A percentile compares a stretch with the other conserved stretches of the same genome.
Evolutionary conservation across 371 early-diverging fungal species (phyloP).

Genomic region (Lichtheimia corymbifera): DNA sequence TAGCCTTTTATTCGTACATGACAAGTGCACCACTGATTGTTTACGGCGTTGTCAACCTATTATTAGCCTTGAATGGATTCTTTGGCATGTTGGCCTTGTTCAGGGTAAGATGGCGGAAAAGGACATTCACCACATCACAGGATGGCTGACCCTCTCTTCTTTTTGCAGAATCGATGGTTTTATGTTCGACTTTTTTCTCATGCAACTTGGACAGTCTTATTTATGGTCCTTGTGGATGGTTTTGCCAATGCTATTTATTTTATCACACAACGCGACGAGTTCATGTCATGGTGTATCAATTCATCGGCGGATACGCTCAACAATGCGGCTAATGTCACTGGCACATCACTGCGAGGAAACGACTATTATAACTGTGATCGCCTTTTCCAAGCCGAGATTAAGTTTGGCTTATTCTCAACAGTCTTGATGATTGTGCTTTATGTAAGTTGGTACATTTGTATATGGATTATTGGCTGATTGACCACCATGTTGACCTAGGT

Average conservation of each 20-base stretch:
- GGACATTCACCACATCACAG: slow-evolving; percentile 9
- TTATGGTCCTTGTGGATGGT: slow-evolving; percentile 28
- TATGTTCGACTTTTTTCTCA: slow-evolving; percentile 19
- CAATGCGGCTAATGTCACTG: slow-evolving; percentile 3
- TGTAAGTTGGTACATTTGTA: slow-evolving; percentile 24
- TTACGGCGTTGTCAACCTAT: slow-evolving; percentile 43
- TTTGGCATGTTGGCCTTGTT: slow-evolving; percentile 32
- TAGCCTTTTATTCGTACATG: slow-evolving; percentile 47
- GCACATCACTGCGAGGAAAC: background rate
- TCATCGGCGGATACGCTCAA: slow-evolving; percentile 14
- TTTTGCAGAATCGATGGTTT: slow-evolving; percentile 15
- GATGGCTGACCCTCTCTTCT: slow-evolving; percentile 4
- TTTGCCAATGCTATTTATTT: slow-evolving; percentile 37
- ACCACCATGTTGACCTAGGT: slow-evolving; percentile 19
- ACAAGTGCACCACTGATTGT: slow-evolving; percentile 30
- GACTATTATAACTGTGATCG: slow-evolving; percentile 49
- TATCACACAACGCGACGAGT: slow-evolving; percentile 24
- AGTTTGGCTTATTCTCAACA: slow-evolving; percentile 40
- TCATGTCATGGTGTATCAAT: slow-evolving; percentile 30
- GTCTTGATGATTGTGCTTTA: slow-evolving; percentile 39
- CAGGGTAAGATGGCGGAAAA: slow-evolving; percentile 22
- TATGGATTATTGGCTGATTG: too few relatives aligned
- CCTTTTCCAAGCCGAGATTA: slow-evolving; percentile 47
- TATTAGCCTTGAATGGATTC: slow-evolving; percentile 30
- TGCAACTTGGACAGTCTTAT: slow-evolving; percentile 21